Base-by-base conservation (phyloP, 768 basidiomycete genomes). In the Termitomyces bulborhizus region DNA sequence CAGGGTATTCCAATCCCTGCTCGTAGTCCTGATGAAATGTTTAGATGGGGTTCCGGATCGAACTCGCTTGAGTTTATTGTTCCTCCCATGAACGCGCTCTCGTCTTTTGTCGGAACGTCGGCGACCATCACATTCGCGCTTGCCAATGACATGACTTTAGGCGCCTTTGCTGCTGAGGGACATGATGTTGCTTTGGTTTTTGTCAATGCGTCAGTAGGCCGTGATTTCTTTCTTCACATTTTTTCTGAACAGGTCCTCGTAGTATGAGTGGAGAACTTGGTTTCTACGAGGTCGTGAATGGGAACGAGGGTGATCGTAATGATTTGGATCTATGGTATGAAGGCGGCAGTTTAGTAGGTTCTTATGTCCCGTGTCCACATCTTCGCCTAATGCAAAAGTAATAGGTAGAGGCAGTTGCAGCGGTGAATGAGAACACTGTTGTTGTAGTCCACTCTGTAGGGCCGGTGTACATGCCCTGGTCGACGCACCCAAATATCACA, bases 381-480 rank as follows among this genome's bases (percentile, higher is more conserved):
- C 24, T 21, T 27, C 2, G 15, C 16, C 37, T 37, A 9, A 55
- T 24, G 18, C 36, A 69, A 71, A n/a, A 51, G 66, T 9, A 60
- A 7, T 34, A 76, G 85, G 57, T 76, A 66, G 61, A 76, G 54
- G 68, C 74, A 0, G 85, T 87, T 3, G 90, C 93, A 0, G 75
- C 80, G 5, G 77, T 81, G 0, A 85, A 84, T 69, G 80, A 73
- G 58, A 91, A 91, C 67, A 91, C 88, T 3, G 78, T 94, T 50
- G 93, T 92, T 26, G 80, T 95, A 16, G 72, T 88, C 1, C 85
- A 93, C 68, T 83, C 83, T 8, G 87, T 91, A 36, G 92, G 92
- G 3, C 85, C 87, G 0, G 78, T 89, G 3, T 65, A 81, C n/a
- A 80, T 93, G 68, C 64, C 76, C 7, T 93, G 90, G 90, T 83